phyloP scores from a whole-genome alignment of 2,329 filamentous ascomycete genomes.

The Talaromyces atroroseus region DNA sequence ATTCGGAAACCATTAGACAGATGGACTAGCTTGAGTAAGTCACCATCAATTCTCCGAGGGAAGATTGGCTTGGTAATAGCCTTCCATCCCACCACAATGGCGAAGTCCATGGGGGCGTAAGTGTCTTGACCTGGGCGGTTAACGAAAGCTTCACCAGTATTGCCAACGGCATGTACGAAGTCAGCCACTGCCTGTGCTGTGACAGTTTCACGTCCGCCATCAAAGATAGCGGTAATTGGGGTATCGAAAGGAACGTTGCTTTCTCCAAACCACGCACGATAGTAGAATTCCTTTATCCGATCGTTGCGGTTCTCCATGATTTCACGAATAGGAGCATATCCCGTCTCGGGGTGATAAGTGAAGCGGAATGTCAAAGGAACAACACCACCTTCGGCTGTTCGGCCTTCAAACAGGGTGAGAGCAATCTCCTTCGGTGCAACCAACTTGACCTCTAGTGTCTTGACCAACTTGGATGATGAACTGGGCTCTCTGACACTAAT shows the following conservation, averaged over 20 bases:
- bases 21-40: slow-evolving; percentile 92
- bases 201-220: slow-evolving; percentile 80
- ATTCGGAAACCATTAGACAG: slow-evolving; percentile 97
- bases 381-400: slow-evolving; percentile 75
- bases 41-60: slow-evolving; percentile 90
- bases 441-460: slow-evolving; percentile 81
- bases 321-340: slow-evolving; percentile 95
- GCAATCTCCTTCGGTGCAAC: slow-evolving; percentile 71
- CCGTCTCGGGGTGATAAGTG: slow-evolving; percentile 88
- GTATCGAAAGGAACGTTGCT: slow-evolving; percentile 79
- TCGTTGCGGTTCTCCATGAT: slow-evolving; percentile 96
- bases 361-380: slow-evolving; percentile 83
- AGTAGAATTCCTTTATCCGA: slow-evolving; percentile 99
- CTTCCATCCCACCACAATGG: slow-evolving; percentile 97
- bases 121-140: slow-evolving; percentile 91
- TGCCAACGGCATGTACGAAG: slow-evolving; percentile 98
- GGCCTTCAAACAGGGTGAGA: slow-evolving; percentile 88
- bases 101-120: slow-evolving; percentile 97
- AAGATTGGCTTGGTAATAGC: slow-evolving; percentile 99
- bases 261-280: slow-evolving; percentile 92
- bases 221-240: slow-evolving; percentile 79
- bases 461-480: slow-evolving; percentile 76
- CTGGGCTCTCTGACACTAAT: slow-evolving; percentile 86
- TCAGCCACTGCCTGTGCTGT: slow-evolving; percentile 93
- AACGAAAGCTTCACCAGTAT: slow-evolving; percentile 95